These are phyloP conservation scores for Chalciporus sp. DNA, from an alignment of 1,284 basidiomycete species.

Conservation along the genomic window DNA sequence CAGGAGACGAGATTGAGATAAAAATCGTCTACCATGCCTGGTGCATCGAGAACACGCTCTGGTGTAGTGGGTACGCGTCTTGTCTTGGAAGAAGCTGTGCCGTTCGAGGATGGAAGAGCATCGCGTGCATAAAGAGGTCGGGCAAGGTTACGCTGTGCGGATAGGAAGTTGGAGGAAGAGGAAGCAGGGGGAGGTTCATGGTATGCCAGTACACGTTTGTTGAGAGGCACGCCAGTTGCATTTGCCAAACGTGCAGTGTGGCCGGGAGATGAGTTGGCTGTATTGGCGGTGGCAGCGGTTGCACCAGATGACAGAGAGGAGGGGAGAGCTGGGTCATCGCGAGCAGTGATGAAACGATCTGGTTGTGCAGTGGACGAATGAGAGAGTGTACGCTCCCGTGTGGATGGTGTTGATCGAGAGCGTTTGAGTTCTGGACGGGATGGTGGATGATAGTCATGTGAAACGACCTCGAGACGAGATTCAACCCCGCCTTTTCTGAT, in stretches of 20 bases:
- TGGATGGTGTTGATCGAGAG: conserved; percentile 69
- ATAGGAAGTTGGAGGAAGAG: conserved; percentile 66
- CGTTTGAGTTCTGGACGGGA: conserved; percentile 67
- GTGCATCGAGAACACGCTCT: conserved; percentile 93
- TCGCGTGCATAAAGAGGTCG: conserved; percentile 73
- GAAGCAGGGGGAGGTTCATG: conserved; percentile 75
- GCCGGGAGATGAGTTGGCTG: conserved; percentile 52
- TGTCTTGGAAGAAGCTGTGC: conserved; percentile 62
- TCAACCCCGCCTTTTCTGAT: conserved; percentile 77
- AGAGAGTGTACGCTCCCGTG: conserved; percentile 34
- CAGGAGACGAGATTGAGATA: conserved; percentile 95
- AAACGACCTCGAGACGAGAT: conserved; percentile 72
- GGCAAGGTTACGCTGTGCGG: conserved; percentile 72
- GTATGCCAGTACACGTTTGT: conserved; percentile 76
- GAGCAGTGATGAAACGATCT: conserved; percentile 75
- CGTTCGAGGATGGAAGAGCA: conserved; percentile 60
- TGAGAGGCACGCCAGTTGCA: conserved; percentile 72
- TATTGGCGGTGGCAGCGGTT: conserved; percentile 41
- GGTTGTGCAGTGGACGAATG: conserved; percentile 46
- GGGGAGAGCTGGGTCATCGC: conserved; percentile 59
- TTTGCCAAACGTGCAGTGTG: conserved; percentile 76
- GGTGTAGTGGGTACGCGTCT: conserved; percentile 84
- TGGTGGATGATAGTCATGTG: conserved; percentile 56
- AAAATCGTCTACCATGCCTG: conserved; percentile 94
- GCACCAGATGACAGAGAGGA: conserved; percentile 66